Evolutionary conservation across 305 asterid species (phyloP).

Genomic region (Ajuga reptans): DNA sequence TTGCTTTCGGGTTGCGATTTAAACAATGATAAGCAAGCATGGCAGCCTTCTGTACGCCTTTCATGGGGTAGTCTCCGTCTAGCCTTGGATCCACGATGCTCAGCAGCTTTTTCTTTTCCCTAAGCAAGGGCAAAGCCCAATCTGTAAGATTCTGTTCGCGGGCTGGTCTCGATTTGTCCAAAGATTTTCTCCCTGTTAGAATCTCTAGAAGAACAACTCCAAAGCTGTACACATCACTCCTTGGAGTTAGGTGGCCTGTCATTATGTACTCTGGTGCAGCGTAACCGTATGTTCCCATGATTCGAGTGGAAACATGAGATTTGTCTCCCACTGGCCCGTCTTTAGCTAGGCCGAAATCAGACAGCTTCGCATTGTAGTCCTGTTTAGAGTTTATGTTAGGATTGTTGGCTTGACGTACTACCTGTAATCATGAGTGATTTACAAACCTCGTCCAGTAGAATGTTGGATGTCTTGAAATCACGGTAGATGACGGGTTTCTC

Average conservation of each 20-base stretch:
- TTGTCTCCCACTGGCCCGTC: constrained; percentile 96
- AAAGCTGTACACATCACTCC: constrained; percentile 84
- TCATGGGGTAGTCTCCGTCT: constrained; percentile 64
- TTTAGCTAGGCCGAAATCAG: constrained; percentile 91
- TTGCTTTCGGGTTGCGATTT: constrained; percentile 76
- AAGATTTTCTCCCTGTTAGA: constrained; percentile 66
- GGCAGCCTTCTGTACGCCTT: constrained; percentile 70
- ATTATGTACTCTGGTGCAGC: constrained; percentile 92
- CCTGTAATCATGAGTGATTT: background rate
- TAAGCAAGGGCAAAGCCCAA: constrained; percentile 62
- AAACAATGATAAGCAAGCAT: constrained; percentile 89
- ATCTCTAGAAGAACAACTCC: constrained; percentile 88
- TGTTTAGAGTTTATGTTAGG: constrained; percentile 18
- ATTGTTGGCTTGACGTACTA: background rate
- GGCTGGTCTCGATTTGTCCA: constrained; percentile 68
- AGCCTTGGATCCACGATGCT: constrained; percentile 66
- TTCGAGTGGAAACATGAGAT: constrained; percentile 92
- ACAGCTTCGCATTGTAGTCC: constrained; percentile 84
- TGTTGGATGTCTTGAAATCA: constrained; percentile 87
- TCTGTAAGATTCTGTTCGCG: constrained; percentile 76
- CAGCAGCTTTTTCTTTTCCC: constrained; percentile 63
- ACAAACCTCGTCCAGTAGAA: constrained; percentile 64
- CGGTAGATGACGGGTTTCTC: constrained; percentile 91
- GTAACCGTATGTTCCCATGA: constrained; percentile 91
- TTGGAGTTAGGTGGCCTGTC: constrained; percentile 82